Percentiles rank a stretch among this genome's conserved stretches.
These are phyloP conservation scores for Hexamita inflata DNA, from an alignment of 208 protist genomes.

Conservation along the genomic window DNA sequence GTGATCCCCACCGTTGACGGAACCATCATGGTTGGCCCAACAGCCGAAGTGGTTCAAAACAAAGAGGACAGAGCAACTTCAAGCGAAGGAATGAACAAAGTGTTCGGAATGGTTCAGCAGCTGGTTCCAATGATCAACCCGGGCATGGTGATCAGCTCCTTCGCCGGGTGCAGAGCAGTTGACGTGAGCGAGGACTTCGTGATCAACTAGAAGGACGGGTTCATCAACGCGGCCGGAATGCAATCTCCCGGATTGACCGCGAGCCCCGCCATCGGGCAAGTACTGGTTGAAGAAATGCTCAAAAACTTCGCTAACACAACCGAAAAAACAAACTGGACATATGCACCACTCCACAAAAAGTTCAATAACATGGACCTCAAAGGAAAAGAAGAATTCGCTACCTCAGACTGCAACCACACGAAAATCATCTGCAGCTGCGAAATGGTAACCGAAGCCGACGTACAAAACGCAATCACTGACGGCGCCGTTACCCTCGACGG, in stretches of 20 bases:
- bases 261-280: conserved; percentile 21
- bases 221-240: conserved; percentile 29
- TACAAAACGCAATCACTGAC: conserved; percentile 30
- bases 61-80: conserved; percentile 1
- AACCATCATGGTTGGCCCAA: conserved; percentile 34
- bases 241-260: conserved; percentile 38
- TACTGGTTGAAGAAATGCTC: neutral
- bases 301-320: no score
- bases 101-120: conserved; percentile 6
- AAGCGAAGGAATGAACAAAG: neutral
- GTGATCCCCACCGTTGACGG: conserved; percentile 37
- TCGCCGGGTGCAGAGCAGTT: conserved; percentile 26
- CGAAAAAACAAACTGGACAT: neutral
- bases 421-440: conserved; percentile 36
- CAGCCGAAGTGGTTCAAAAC: neutral
- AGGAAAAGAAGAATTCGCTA: neutral
- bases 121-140: conserved; percentile 6
- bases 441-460: conserved; percentile 29
- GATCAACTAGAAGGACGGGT: neutral
- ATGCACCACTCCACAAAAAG: neutral
- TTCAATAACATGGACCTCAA: neutral
- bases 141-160: neutral
- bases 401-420: neutral
- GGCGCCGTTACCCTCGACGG: conserved; percentile 24
- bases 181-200: conserved; percentile 24